Evolutionary conservation across 1,284 basidiomycete genomes (phyloP).

Genomic region (Sporisorium exsertum): DNA sequence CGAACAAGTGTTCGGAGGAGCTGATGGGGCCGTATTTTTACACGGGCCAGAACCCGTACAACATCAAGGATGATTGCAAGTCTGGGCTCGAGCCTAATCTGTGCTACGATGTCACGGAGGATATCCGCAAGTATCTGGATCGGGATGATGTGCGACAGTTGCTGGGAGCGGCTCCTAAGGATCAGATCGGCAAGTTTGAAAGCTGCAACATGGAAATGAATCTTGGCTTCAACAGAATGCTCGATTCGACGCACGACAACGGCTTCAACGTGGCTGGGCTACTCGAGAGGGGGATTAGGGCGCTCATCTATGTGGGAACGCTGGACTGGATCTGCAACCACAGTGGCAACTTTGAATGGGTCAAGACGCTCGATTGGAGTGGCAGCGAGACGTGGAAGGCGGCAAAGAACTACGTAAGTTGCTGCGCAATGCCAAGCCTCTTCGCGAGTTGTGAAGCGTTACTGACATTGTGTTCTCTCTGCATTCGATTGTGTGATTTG

Average conservation of each 20-base stretch:
- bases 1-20: conserved; percentile 42
- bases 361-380: conserved; percentile 42
- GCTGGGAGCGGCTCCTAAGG: conserved; percentile 50
- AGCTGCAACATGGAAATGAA: conserved; percentile 50
- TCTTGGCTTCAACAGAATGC: conserved; percentile 25
- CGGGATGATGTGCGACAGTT: conserved; percentile 57
- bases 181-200: conserved; percentile 55
- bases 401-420: conserved; percentile 42
- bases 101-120: conserved; percentile 55
- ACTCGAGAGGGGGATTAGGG: conserved; percentile 79
- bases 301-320: conserved; percentile 79
- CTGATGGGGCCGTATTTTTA: conserved; percentile 45
- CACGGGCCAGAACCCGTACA: conserved; percentile 63
- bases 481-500: neutral
- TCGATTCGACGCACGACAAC: conserved; percentile 49
- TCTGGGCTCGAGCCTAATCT: conserved; percentile 50
- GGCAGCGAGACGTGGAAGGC: conserved; percentile 20
- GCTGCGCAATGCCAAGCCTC: neutral
- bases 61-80: conserved; percentile 59
- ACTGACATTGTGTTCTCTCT: neutral
- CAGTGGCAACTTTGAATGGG: conserved; percentile 53
- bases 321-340: conserved; percentile 68
- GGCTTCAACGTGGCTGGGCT: conserved; percentile 76
- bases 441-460: neutral
- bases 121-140: conserved; percentile 60